phyloP scores from a whole-genome alignment of 169 alveolate genomes.

The Cryptosporidium tyzzeri region DNA sequence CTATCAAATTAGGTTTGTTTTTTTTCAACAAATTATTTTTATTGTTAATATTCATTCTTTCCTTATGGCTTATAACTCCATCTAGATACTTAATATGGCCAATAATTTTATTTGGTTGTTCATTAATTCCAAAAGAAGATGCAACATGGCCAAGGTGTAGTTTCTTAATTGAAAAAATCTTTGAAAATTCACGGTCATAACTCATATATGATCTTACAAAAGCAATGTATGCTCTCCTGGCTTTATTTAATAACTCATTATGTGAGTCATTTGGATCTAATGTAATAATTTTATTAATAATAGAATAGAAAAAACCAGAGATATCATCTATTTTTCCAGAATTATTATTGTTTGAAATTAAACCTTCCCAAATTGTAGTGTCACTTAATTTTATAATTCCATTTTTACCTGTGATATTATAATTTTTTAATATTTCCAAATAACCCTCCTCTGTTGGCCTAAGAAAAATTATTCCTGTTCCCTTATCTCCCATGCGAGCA shows the following conservation, averaged over 20 bases:
- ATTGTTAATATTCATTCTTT: constrained; percentile 6
- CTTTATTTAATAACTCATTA: constrained; percentile 60
- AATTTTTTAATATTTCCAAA: constrained; percentile 42
- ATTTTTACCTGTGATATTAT: constrained; percentile 13
- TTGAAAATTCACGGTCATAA: constrained; percentile 68
- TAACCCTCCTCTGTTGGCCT: constrained; percentile 79
- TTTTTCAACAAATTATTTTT: not conserved
- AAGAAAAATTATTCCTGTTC: constrained; percentile 85
- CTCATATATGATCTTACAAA: constrained; percentile 67
- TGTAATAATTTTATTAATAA: constrained; percentile 56
- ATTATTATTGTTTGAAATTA: constrained; percentile 31
- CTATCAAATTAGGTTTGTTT: not conserved
- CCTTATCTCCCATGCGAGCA: constrained; percentile 93
- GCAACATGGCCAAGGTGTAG: constrained; percentile 73
- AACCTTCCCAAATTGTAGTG: constrained; percentile 73
- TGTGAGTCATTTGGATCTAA: constrained; percentile 52
- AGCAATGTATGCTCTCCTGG: constrained; percentile 74
- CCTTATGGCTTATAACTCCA: constrained; percentile 36
- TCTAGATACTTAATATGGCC: constrained; percentile 52
- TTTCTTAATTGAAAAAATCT: constrained; percentile 56
- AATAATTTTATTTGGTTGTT: constrained; percentile 64
- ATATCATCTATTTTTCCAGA: constrained; percentile 64
- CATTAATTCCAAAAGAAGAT: constrained; percentile 73
- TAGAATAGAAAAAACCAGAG: constrained; percentile 63
- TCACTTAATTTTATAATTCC: constrained; percentile 39